Conservation (phyloP, 2,329 filamentous ascomycete species). For the Fusarium setosum region DNA sequence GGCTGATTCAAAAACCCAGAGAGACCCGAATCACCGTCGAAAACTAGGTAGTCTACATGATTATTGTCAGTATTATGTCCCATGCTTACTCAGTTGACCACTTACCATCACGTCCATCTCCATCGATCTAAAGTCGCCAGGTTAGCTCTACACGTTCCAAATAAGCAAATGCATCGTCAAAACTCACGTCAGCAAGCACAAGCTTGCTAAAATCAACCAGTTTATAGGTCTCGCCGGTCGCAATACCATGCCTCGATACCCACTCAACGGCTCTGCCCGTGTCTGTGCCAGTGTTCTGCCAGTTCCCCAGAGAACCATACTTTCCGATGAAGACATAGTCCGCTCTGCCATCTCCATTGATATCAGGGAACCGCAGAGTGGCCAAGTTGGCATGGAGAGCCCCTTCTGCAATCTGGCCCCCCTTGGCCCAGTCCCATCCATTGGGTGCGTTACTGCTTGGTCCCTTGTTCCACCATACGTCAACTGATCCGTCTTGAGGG, state of each 20-base stretch:
- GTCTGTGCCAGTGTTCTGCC: constrained; percentile 31
- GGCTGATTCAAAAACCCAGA: background rate
- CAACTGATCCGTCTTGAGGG: background rate
- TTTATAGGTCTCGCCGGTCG: background rate
- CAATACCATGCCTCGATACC: constrained; percentile 5
- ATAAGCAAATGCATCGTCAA: background rate
- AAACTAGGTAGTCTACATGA: constrained; percentile 4
- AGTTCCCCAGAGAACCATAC: constrained; percentile 30
- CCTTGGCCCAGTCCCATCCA: constrained; percentile 18
- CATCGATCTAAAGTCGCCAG: constrained; percentile 11
- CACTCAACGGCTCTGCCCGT: background rate
- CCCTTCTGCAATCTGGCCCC: constrained; percentile 37
- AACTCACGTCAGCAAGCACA: constrained; percentile 15
- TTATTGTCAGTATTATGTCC: background rate
- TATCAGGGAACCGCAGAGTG: constrained; percentile 39
- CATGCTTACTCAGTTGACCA: too few species aligned
- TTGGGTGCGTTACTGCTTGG: background rate
- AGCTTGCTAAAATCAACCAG: background rate
- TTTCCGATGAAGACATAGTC: constrained; percentile 40
- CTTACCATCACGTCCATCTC: constrained; percentile 17
- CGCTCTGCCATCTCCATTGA: constrained; percentile 42
- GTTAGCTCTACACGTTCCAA: background rate
- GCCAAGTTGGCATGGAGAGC: constrained; percentile 38
- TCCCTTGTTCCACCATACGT: constrained; percentile 10
- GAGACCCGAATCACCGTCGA: background rate